Evolutionary conservation across 2,329 filamentous ascomycete species (phyloP).

Genomic region (Aspergillus sojae): DNA sequence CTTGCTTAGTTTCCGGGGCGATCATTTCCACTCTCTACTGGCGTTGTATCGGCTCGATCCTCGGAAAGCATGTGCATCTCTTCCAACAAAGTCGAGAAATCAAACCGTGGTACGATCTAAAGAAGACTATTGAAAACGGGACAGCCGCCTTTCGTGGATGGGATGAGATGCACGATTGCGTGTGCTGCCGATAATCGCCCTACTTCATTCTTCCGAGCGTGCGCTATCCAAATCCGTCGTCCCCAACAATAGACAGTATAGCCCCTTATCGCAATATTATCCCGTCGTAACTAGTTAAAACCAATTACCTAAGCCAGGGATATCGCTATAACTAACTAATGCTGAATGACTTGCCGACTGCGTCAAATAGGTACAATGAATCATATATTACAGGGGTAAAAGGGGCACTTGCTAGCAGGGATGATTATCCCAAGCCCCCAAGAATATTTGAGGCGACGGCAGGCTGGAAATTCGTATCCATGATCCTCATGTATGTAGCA

Average conservation of each 20-base stretch:
- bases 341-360: not conserved
- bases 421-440: constrained; percentile 11
- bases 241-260: not conserved
- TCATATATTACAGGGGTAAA: constrained; percentile 10
- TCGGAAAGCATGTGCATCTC: constrained; percentile 10
- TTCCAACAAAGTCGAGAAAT: not conserved
- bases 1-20: constrained; percentile 1
- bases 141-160: not conserved
- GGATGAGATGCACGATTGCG: not conserved
- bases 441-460: constrained; percentile 9
- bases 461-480: constrained; percentile 14
- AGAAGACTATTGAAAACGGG: not conserved
- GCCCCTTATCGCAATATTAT: constrained; percentile 1
- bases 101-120: constrained; percentile 1
- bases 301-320: not conserved
- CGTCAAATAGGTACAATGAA: not conserved
- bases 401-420: constrained; percentile 20
- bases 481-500: not conserved
- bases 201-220: not conserved
- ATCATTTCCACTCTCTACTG: constrained; percentile 4
- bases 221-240: not conserved
- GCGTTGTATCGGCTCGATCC: constrained; percentile 6
- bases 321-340: not conserved
- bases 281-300: not conserved
- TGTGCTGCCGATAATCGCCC: not conserved